Evolutionary conservation across 768 basidiomycete species (phyloP).

Genomic region (Amanita pallidorosea): DNA sequence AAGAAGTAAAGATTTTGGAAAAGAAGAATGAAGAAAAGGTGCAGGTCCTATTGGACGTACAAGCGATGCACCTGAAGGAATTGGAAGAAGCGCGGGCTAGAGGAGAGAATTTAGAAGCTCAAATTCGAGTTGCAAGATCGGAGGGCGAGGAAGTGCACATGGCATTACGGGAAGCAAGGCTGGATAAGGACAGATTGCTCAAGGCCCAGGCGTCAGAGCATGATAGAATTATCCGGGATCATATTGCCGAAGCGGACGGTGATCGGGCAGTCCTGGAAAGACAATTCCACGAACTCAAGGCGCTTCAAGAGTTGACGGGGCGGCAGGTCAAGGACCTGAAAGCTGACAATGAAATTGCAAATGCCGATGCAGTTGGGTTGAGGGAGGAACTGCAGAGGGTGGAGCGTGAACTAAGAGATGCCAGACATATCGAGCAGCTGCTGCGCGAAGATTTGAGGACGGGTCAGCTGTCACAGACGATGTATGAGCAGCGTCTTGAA

Average conservation of each 20-base stretch:
- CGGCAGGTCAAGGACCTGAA: conserved; percentile 54
- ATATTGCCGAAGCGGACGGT: conserved; percentile 87
- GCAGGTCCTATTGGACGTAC: conserved; percentile 59
- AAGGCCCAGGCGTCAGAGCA: conserved; percentile 62
- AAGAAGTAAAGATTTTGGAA: conserved; percentile 61
- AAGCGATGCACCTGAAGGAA: conserved; percentile 57
- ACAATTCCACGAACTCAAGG: conserved; percentile 66
- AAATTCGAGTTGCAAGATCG: conserved; percentile 56
- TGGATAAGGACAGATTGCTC: conserved; percentile 73
- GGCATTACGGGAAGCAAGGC: conserved; percentile 55
- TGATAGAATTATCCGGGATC: conserved; percentile 64
- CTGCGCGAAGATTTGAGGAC: conserved; percentile 65
- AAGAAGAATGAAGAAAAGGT: conserved; percentile 53
- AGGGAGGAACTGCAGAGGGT: conserved; percentile 66
- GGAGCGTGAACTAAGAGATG: conserved; percentile 60
- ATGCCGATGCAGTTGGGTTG: conserved; percentile 57
- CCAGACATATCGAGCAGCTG: conserved; percentile 53
- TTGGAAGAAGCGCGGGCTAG: conserved; percentile 68
- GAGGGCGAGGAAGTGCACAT: conserved; percentile 66
- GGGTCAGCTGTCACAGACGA: conserved; percentile 57
- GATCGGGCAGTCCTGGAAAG: conserved; percentile 90
- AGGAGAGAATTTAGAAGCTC: conserved; percentile 65
- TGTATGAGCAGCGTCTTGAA: conserved; percentile 58
- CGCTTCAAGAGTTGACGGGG: conserved; percentile 47
- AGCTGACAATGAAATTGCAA: conserved; percentile 50